These are phyloP conservation scores for Phlyctochytrium arcticum DNA, from an alignment of 192 early-diverging fungal genomes.

Conservation along the genomic window DNA sequence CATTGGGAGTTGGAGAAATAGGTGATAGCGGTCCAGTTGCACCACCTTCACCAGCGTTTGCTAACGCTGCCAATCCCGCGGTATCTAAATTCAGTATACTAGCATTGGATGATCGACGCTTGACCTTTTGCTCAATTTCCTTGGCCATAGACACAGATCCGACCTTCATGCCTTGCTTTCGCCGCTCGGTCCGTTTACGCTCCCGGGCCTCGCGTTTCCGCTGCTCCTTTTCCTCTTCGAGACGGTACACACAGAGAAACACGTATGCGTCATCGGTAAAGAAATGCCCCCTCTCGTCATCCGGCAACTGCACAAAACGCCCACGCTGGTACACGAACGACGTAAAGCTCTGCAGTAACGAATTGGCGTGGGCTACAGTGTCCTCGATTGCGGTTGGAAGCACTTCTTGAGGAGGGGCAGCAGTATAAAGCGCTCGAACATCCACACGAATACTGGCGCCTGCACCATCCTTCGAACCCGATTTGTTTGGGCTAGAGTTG, in stretches of 20 bases:
- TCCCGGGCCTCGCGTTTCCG: slow-evolving; percentile 14
- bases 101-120: neutral
- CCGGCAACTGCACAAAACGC: slow-evolving; percentile 39
- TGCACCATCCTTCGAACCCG: neutral
- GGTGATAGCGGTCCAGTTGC: neutral
- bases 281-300: slow-evolving; percentile 40
- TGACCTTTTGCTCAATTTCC: slow-evolving; percentile 1
- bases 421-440: slow-evolving; percentile 46
- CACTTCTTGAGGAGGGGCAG: slow-evolving; percentile 18
- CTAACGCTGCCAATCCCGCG: no score
- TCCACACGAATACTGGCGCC: slow-evolving; percentile 40
- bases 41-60: no score
- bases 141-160: neutral
- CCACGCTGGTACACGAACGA: slow-evolving; percentile 41
- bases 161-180: slow-evolving; percentile 10
- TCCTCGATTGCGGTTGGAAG: slow-evolving; percentile 10
- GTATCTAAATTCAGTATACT: no score
- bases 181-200: slow-evolving; percentile 7
- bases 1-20: neutral
- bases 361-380: slow-evolving; percentile 31
- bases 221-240: slow-evolving; percentile 25
- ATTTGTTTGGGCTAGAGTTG: neutral
- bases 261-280: slow-evolving; percentile 47
- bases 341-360: slow-evolving; percentile 24
- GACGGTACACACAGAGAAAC: slow-evolving; percentile 48